Conservation (phyloP, 768 basidiomycete species). For the Trametes coccinea region DNA sequence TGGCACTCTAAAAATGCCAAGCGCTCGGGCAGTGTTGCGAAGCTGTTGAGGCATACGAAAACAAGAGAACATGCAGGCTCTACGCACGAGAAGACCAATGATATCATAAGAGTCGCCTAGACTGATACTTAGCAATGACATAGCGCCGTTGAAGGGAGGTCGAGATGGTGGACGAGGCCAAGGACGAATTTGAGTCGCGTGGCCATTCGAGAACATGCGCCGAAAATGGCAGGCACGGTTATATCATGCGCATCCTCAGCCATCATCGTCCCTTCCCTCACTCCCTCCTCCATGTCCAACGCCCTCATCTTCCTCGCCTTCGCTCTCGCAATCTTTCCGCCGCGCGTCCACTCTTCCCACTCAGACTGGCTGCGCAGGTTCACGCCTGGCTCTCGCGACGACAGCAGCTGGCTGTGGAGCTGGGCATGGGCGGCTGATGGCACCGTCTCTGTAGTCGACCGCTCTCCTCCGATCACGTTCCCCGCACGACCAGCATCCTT, state of each 20-base stretch:
- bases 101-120: no score
- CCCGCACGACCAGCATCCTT: constrained; percentile 74
- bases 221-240: constrained; percentile 11
- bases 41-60: no score
- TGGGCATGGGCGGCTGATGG: constrained; percentile 44
- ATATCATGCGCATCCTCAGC: constrained; percentile 14
- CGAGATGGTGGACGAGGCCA: not conserved
- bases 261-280: constrained; percentile 2
- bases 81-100: no score
- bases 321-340: constrained; percentile 7
- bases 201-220: constrained; percentile 11
- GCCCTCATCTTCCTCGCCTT: constrained; percentile 19
- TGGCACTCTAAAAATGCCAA: no score
- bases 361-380: constrained; percentile 33
- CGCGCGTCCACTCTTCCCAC: constrained; percentile 22
- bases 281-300: constrained; percentile 22
- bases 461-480: constrained; percentile 68
- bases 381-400: constrained; percentile 27
- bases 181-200: not conserved
- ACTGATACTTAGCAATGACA: no score
- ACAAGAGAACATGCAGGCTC: no score
- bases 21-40: no score
- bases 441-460: constrained; percentile 73
- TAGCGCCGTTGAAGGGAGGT: not conserved
- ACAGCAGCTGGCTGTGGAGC: constrained; percentile 39